These are phyloP conservation scores for Aspergillus persii DNA, from an alignment of 2,329 filamentous ascomycete species.

Conservation along the genomic window DNA sequence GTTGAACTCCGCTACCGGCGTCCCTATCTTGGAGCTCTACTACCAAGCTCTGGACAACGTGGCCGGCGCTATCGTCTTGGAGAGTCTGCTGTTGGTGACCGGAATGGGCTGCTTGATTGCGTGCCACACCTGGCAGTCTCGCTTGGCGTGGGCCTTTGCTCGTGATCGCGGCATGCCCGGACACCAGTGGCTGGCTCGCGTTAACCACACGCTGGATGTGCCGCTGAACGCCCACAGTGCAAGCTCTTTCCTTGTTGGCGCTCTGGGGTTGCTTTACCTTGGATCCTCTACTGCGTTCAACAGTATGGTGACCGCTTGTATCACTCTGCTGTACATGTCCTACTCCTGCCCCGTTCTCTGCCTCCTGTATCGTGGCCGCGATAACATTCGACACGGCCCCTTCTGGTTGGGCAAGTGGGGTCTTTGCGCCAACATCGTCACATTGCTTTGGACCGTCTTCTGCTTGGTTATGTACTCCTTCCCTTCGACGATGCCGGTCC, in stretches of 20 bases:
- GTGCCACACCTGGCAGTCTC: conserved; percentile 51
- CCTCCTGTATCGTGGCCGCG: conserved; percentile 45
- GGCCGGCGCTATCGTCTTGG: conserved; percentile 48
- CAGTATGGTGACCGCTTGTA: conserved; percentile 47
- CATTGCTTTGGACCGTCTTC: conserved; percentile 48
- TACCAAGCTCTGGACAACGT: conserved; percentile 43
- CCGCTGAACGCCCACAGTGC: conserved; percentile 47
- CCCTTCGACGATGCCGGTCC: conserved; percentile 35
- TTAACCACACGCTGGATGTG: conserved; percentile 44
- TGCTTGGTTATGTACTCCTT: conserved; percentile 38
- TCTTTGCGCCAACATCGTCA: conserved; percentile 42
- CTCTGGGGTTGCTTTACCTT: conserved; percentile 49
- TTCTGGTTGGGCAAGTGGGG: conserved; percentile 50
- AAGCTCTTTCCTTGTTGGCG: conserved; percentile 46
- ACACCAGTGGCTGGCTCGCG: conserved; percentile 39
- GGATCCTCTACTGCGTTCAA: conserved; percentile 44
- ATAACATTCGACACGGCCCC: conserved; percentile 46
- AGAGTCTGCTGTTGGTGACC: conserved; percentile 48
- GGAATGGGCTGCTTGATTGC: conserved; percentile 49
- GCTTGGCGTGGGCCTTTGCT: conserved; percentile 53
- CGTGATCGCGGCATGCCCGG: conserved; percentile 50
- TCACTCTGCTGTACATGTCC: conserved; percentile 48
- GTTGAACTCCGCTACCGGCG: conserved; percentile 40
- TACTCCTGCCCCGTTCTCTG: conserved; percentile 49
- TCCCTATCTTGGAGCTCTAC: conserved; percentile 51